Conservation (phyloP, 2,329 filamentous ascomycete species). For the Camillea tinctor region DNA sequence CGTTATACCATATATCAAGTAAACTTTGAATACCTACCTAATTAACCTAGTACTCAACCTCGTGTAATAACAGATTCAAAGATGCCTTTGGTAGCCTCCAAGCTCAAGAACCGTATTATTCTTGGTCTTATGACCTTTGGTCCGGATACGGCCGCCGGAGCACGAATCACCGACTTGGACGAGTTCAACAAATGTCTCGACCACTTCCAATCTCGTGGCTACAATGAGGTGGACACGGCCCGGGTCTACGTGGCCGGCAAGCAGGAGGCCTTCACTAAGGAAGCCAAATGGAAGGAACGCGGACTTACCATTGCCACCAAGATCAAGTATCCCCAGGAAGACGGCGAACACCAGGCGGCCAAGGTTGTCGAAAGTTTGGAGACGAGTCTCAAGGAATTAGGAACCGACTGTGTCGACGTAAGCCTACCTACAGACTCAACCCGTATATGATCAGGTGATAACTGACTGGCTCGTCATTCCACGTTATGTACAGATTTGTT, state of each 20-base stretch:
- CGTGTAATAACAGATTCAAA: constrained; percentile 19
- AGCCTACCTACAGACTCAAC: too few species aligned
- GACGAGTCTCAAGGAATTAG: constrained; percentile 68
- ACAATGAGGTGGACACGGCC: constrained; percentile 84
- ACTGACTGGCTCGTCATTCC: background rate
- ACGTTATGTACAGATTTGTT: constrained; percentile 55
- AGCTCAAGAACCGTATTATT: constrained; percentile 66
- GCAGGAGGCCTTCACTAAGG: constrained; percentile 76
- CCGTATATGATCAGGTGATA: constrained; percentile 1
- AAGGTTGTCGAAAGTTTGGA: constrained; percentile 66
- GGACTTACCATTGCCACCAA: constrained; percentile 80
- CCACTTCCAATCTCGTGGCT: constrained; percentile 73
- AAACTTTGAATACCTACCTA: background rate
- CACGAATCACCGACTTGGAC: constrained; percentile 65
- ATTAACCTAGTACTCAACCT: too few species aligned
- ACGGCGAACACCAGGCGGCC: constrained; percentile 61
- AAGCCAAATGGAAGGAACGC: constrained; percentile 75
- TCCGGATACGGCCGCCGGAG: constrained; percentile 59
- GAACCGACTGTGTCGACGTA: constrained; percentile 69
- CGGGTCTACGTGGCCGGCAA: constrained; percentile 68
- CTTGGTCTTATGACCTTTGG: constrained; percentile 87
- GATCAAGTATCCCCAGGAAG: constrained; percentile 58
- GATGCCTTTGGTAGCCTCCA: constrained; percentile 47
- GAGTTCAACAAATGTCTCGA: constrained; percentile 73
- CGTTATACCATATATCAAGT: background rate